Evolutionary conservation across 1,139 yeast genomes (phyloP).

Genomic region (Tardiomyces depauwii): DNA sequence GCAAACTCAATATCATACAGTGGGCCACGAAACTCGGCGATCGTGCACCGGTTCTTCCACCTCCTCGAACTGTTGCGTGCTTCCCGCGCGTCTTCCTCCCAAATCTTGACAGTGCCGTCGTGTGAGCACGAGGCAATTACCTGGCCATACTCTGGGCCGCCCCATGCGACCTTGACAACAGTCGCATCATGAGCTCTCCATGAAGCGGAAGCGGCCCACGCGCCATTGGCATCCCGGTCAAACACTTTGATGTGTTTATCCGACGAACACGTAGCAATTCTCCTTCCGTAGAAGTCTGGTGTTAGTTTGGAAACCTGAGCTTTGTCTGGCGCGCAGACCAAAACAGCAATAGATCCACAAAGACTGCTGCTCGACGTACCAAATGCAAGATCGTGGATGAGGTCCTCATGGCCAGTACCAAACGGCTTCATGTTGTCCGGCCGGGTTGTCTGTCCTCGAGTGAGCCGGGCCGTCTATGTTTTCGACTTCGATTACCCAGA

Average conservation of each 20-base stretch:
- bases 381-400: slow-evolving; percentile 79
- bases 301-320: background rate
- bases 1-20: slow-evolving; percentile 84
- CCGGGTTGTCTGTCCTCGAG: background rate
- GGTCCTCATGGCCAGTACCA: slow-evolving; percentile 82
- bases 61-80: slow-evolving; percentile 64
- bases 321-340: too few species aligned
- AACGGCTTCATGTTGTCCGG: slow-evolving; percentile 45
- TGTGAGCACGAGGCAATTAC: slow-evolving; percentile 80
- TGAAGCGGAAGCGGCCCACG: slow-evolving; percentile 71
- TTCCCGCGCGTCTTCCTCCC: slow-evolving; percentile 86
- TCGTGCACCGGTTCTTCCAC: slow-evolving; percentile 65
- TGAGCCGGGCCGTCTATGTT: too few species aligned
- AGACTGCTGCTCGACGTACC: slow-evolving; percentile 6
- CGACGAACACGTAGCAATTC: slow-evolving; percentile 83
- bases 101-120: slow-evolving; percentile 77
- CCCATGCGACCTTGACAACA: slow-evolving; percentile 77
- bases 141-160: slow-evolving; percentile 87
- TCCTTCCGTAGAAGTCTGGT: slow-evolving; percentile 62
- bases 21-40: slow-evolving; percentile 83
- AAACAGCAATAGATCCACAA: too few species aligned
- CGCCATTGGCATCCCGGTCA: slow-evolving; percentile 35
- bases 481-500: too few species aligned
- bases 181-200: slow-evolving; percentile 96
- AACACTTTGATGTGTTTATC: slow-evolving; percentile 88